Percentiles rank a stretch among this genome's conserved stretches.
These are phyloP conservation scores for Alnus rubra DNA, from an alignment of 306 rosid species.

Conservation along the genomic window DNA sequence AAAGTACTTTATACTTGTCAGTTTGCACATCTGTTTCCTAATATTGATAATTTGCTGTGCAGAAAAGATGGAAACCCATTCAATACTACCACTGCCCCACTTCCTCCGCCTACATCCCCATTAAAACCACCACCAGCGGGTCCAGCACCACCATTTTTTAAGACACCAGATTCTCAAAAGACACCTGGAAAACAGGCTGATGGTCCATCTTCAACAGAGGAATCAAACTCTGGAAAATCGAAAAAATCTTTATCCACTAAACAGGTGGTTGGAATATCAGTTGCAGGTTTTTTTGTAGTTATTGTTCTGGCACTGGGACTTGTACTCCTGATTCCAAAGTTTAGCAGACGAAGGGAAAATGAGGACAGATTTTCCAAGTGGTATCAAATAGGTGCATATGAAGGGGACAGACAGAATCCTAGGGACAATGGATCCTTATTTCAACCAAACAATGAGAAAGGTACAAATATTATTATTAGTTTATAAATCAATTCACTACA, in stretches of 20 bases:
- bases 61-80: slow-evolving; percentile 86
- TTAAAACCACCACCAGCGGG: slow-evolving; percentile 33
- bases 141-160: slow-evolving; percentile 44
- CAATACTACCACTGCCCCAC: slow-evolving; percentile 56
- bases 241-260: slow-evolving; percentile 43
- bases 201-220: slow-evolving; percentile 56
- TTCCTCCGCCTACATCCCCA: slow-evolving; percentile 51
- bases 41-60: slow-evolving; percentile 37
- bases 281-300: slow-evolving; percentile 54
- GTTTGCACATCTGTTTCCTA: slow-evolving; percentile 26
- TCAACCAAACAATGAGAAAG: slow-evolving; percentile 63
- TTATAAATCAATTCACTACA: slow-evolving; percentile 23
- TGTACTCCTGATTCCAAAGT: slow-evolving; percentile 61
- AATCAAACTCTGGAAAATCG: slow-evolving; percentile 55
- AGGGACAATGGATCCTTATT: slow-evolving; percentile 43
- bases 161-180: slow-evolving; percentile 44
- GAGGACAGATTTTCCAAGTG: slow-evolving; percentile 52
- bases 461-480: slow-evolving; percentile 33
- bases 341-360: slow-evolving; percentile 48
- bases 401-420: slow-evolving; percentile 57
- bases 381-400: slow-evolving; percentile 64
- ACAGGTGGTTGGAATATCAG: slow-evolving; percentile 73
- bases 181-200: slow-evolving; percentile 55
- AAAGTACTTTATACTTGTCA: slow-evolving; percentile 1
- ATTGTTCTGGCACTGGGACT: slow-evolving; percentile 55